Base-by-base conservation (phyloP, 495 filamentous ascomycete genomes). In the Trichodelitschia bisporula region DNA sequence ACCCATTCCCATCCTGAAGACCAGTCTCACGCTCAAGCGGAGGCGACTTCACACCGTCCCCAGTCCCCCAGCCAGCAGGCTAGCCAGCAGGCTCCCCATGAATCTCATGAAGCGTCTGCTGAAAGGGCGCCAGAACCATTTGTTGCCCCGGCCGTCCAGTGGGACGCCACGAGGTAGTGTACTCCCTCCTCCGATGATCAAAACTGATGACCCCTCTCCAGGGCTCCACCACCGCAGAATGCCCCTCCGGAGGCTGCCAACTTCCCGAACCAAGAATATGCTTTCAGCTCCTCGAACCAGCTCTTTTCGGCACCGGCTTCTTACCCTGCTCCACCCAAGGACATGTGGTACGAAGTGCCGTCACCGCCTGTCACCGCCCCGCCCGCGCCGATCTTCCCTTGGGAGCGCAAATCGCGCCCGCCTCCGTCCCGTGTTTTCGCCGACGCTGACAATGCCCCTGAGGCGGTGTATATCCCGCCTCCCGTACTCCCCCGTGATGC, bases 281-380 rank as follows among this genome's bases (percentile, higher is more conserved):
- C 57, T 10, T 89, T 86, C 72, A 84, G 70, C 19, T 58, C 58
- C 23, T 69, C 76, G 44, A 53, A 58, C 3, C 51, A 59, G 27
- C 66, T 75, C 14, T 92, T 84, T 45, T 57, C 73, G 35, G 60
- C 79, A 24, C 80, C 82, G 18, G 42, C 58, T 23, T 59, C 59
- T 26, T 83, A 84, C 36, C 78, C 78, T 0, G 75, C 77, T 47
- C 76, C 79, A 11, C 80, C 79, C 1, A 75, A 68, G 43, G 60
- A 73, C 35, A 77, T 86, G 73, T 84, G 69, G 55, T 86, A 82
- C 42, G 53, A 82, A 39, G 61, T 82, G 14, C 79, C 77, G 2
- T 56, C 60, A 32, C 60, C 56, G 11, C 21, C 21, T 8, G 62
- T 61, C 35, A 61, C 61, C 15, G 50, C 12, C 2, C 30, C 61